Evolutionary conservation across 805 yeast species (phyloP), one percentile per base, ranked within the genome.

Genomic region (Candida ipomoeae): DNA sequence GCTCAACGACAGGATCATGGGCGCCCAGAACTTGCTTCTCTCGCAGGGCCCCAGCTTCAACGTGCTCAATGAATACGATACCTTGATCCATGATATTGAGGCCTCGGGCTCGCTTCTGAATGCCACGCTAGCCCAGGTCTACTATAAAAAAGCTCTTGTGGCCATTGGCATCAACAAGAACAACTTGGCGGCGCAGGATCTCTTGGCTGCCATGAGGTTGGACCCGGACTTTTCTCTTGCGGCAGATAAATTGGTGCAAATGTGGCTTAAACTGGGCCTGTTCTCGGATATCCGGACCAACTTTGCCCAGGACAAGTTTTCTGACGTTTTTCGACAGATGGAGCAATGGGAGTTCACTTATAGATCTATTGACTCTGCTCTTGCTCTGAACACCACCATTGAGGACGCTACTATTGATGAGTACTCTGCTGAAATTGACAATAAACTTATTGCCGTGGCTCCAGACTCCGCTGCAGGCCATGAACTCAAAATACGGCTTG

Each of bases 61-160:
- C 17, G 58, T 56, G 35, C 57, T 57, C n/a, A 37, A 37, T 5
- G 54, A 49, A 18, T 57, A 57, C 29, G 58, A 57, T 31, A 43
- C 26, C 11, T 52, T 57, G 50, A 42, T 52, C 14, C 14, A 36
- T 36, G 58, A 52, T 8, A 38, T 57, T n/a, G 44, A 46, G 15
- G 23, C 13, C 21, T 41, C 48, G 5, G 20, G n/a, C 18, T 37
- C 33, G 3, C 33, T 39, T 34, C 50, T n/a, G 44, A 29, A 42
- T 26, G 32, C 44, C 11, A 40, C 48, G 11, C 37, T 48, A 17
- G 60, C 82, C 0, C 79, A 77, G 54, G 64, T 83, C 1, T 74
- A 77, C 53, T 83, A 79, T 61, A 84, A 81, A 60, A 75, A 78
- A 49, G 90, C 89, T 0, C 62, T 84, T 40, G 78, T 85, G 2